Evolutionary conservation across 1,139 yeast species (phyloP), one percentile per base, ranked within the genome.

Genomic region (Saccharomyces pastorianus): DNA sequence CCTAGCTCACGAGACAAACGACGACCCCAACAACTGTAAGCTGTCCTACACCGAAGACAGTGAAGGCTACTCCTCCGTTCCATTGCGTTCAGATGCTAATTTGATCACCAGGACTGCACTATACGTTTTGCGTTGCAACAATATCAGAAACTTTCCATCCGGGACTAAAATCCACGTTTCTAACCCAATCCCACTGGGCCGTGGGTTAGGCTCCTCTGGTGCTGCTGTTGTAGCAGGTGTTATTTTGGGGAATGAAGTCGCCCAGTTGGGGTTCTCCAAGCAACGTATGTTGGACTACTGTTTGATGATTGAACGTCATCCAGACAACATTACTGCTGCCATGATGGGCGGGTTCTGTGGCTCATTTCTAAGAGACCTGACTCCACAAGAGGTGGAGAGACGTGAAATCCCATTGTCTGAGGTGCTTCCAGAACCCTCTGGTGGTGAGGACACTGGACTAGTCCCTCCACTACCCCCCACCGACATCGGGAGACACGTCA

Each of bases 311-410:
- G 99, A 93, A 74, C 83, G 98, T 68, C 99, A 93, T 66, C 99
- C 99, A 34, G 99, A 93, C 72, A 93, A 93, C 71, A 91, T 93
- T 66, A 91, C 97, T 25, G 99, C 99, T 38, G 96, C 99, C 48
- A 89, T 93, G 96, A 85, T 91, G 82, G 99, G 99, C 55, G 98
- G 99, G 4, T 93, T 93, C 71, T 96, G 91, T 44, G 99, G 99
- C 41, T 88, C 96, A 1, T 93, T 88, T 71, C 78, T 93, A 67
- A 82, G 95, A 64, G 96, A 88, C 60, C 75, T 93, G 58, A 75
- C 82, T 34, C 82, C 83, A 4, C 79, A 81, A 49, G 96, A 91
- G 59, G 77, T 80, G 57, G 83, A 78, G 54, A 80, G 87, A 53
- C 85, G 87, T 60, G 90, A 84, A 67, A 87, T 89, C 52, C 96